Percentiles rank a stretch among this genome's conserved stretches.
Conservation (phyloP, 352 stramenopile genomes). For the Pythium guiyangense region DNA sequence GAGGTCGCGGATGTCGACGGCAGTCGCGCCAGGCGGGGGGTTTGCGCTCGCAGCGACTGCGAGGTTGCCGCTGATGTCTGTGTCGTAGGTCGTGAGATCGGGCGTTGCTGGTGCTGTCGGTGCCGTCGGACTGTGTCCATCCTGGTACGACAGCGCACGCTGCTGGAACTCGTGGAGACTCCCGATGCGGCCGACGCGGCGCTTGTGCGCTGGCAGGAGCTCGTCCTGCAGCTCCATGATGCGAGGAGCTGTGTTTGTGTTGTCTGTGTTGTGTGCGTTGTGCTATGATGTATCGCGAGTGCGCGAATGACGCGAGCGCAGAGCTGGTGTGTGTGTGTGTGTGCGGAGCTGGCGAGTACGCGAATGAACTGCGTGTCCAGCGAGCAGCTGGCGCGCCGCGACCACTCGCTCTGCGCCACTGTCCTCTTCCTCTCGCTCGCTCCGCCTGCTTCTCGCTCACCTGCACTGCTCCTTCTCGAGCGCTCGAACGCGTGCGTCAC, state of each 20-base stretch:
- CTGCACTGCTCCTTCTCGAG: no score
- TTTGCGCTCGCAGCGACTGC: neutral
- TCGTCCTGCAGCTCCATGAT: constrained; percentile 25
- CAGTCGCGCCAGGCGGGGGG: neutral
- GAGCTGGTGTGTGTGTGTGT: no score
- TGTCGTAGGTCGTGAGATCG: constrained; percentile 17
- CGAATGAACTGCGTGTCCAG: neutral
- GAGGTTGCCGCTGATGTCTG: neutral
- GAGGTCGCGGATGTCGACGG: constrained; percentile 16
- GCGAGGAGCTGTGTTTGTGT: neutral
- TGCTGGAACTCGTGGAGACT: constrained; percentile 85
- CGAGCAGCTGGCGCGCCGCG: no score
- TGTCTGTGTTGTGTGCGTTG: neutral
- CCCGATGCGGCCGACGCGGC: constrained; percentile 60
- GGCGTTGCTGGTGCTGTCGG: neutral
- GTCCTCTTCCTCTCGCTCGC: no score
- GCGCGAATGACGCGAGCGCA: no score
- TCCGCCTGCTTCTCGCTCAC: no score
- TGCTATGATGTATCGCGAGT: no score
- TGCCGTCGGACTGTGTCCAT: constrained; percentile 12
- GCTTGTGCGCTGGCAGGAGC: constrained; percentile 56
- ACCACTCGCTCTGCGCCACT: no score
- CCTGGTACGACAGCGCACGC: constrained; percentile 54
- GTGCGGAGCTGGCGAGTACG: no score
- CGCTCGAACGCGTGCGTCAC: no score